Base-by-base conservation (phyloP, 352 stramenopile species). In the Pythium brachiatum region DNA sequence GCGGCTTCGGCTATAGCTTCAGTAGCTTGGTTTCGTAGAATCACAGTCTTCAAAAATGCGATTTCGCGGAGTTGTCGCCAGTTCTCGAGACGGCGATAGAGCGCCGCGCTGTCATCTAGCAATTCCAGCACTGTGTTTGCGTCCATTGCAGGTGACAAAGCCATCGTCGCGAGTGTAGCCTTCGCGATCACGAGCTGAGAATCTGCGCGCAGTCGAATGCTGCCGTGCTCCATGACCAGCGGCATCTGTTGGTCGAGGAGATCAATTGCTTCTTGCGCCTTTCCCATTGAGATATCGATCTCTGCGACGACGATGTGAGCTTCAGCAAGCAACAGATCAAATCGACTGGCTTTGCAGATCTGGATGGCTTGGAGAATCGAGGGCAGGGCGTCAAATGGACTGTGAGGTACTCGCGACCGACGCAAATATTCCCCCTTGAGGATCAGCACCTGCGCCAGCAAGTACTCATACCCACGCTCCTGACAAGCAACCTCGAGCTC, bases 151-250 rank as follows among this genome's bases (percentile, higher is more conserved):
- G 18, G 15, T 12, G 47, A 15, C 31, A 15, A 12, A 7, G 16
- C 16, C 18, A 48, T 53, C 29, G 73, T 32, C 3, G 73, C 73
- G 25, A 92, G 54, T 39, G 66, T 69, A 6, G 66, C 74, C 39
- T 89, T 92, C 0, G 79, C 81, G 23, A 91, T 59, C 31, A 90
- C 32, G 0, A 91, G 62, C 29, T 87, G 64, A 6, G 74, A 78
- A 36, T 91, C 75, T 11, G 74, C 81, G 18, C 79, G 79, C 13
- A 90, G 20, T 56, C 79, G 54, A 31, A 89, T 64, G 27, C 66
- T 76, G 18, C 81, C 81, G 55, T 90, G 73, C 38, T 92, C 81
- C 62, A 85, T 81, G n/a, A 87, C 72, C 15, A 90, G 29, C 15
- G 76, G 58, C 79, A 90, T 90, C 46, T 90, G 76, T 20, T 81